These are phyloP conservation scores for Penicillium waksmanii DNA, from an alignment of 495 filamentous ascomycete genomes.

Conservation along the genomic window DNA sequence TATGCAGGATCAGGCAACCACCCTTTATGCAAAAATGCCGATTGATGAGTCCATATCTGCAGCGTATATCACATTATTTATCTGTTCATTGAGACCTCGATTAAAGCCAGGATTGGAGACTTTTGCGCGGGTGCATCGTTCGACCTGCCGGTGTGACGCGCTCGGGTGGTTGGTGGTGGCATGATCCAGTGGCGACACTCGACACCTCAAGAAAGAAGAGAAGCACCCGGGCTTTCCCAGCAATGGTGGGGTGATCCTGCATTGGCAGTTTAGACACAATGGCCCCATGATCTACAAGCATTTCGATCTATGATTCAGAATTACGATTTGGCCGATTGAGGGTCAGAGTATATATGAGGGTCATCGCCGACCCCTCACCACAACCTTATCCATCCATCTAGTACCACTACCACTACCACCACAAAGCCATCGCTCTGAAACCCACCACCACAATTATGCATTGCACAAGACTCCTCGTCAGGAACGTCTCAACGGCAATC, in stretches of 20 bases:
- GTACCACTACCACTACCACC: background rate
- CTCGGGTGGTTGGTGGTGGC: background rate
- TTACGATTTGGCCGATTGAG: background rate
- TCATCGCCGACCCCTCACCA: background rate
- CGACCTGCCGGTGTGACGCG: background rate
- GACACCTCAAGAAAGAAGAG: background rate
- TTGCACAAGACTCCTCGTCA: slow-evolving; percentile 4
- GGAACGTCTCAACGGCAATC: slow-evolving; percentile 21
- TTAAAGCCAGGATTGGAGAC: background rate
- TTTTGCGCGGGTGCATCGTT: background rate
- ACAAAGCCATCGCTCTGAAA: background rate
- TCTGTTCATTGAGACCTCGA: background rate
- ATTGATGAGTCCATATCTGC: too few species aligned
- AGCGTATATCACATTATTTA: too few species aligned
- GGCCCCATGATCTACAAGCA: background rate
- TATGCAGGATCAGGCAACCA: too few species aligned
- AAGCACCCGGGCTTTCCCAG: background rate
- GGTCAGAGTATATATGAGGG: background rate
- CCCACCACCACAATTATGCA: background rate
- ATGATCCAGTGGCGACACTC: slow-evolving; percentile 3
- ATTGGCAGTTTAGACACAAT: background rate
- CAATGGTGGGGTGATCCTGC: background rate
- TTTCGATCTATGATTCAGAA: slow-evolving; percentile 4
- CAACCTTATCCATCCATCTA: background rate
- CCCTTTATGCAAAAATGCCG: too few species aligned